Evolutionary conservation across 2,329 filamentous ascomycete species (phyloP).

Genomic region (Herpotrichia juniperi): DNA sequence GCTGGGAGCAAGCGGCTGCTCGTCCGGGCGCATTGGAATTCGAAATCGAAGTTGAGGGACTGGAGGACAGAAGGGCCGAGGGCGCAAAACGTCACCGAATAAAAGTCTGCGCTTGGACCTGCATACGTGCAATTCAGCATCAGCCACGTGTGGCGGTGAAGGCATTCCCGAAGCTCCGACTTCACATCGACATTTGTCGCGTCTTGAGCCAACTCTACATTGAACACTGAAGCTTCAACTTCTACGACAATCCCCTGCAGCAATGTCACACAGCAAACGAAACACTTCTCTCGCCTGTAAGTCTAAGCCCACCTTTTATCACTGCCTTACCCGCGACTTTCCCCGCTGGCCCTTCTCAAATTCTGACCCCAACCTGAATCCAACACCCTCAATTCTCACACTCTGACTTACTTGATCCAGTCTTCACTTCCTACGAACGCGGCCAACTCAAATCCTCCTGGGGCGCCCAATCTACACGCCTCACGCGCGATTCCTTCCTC

Average conservation of each 20-base stretch:
- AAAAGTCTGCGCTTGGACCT: neutral
- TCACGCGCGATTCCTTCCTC: constrained; percentile 89
- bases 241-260: neutral
- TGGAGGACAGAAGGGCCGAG: constrained; percentile 20
- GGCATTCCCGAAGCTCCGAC: neutral
- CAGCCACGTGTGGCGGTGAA: neutral
- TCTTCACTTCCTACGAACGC: constrained; percentile 94
- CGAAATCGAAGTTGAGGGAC: constrained; percentile 8
- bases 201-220: neutral
- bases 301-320: neutral
- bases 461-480: constrained; percentile 80
- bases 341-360: neutral
- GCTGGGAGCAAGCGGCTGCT: constrained; percentile 60
- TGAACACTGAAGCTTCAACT: neutral
- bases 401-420: too few species aligned
- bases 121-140: neutral
- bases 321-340: neutral
- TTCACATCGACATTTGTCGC: neutral
- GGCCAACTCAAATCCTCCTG: constrained; percentile 80
- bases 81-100: constrained; percentile 17
- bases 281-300: constrained; percentile 78
- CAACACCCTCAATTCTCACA: too few species aligned
- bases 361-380: constrained; percentile 20
- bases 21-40: constrained; percentile 48
- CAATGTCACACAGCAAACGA: constrained; percentile 68